phyloP scores from a whole-genome alignment of 495 filamentous ascomycete genomes.

The Neurospora tetraspora region DNA sequence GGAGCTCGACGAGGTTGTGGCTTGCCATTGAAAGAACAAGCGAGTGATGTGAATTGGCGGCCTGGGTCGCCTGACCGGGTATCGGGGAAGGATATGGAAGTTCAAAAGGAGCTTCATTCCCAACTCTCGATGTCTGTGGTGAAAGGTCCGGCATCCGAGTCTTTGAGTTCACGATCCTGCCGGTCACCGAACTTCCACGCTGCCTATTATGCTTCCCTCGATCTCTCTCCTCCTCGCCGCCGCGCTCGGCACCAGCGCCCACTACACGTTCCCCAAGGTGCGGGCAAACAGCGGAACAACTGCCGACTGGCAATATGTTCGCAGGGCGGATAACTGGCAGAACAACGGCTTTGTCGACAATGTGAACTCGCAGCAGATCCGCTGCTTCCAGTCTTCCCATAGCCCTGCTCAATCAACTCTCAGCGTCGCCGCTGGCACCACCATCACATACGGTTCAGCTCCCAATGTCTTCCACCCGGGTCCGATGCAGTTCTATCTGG shows the following conservation, averaged over 20 bases:
- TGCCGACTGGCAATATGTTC: constrained; percentile 29
- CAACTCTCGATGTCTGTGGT: not conserved
- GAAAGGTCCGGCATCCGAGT: not conserved
- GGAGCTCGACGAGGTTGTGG: not conserved
- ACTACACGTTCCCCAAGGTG: constrained; percentile 22
- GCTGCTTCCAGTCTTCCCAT: constrained; percentile 32
- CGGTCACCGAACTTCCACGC: not conserved
- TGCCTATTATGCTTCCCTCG: constrained; percentile 10
- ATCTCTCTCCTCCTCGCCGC: constrained; percentile 10
- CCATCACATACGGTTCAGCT: constrained; percentile 32
- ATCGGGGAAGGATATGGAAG: not conserved
- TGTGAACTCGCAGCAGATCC: constrained; percentile 34
- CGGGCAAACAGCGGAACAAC: not conserved
- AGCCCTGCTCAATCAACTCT: constrained; percentile 21
- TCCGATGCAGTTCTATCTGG: constrained; percentile 35
- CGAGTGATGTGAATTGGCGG: not conserved
- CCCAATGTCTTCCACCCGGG: constrained; percentile 37
- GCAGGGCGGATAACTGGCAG: constrained; percentile 31
- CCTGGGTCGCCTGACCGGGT: not conserved
- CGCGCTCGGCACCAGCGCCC: constrained; percentile 15
- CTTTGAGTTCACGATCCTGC: not conserved
- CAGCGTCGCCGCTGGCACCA: constrained; percentile 31
- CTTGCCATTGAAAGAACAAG: not conserved
- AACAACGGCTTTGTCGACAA: constrained; percentile 34
- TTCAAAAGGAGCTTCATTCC: not conserved